Evolutionary conservation across 306 rosid species (phyloP), one percentile per base, ranked within the genome.

Genomic region (Acacia confusa): DNA sequence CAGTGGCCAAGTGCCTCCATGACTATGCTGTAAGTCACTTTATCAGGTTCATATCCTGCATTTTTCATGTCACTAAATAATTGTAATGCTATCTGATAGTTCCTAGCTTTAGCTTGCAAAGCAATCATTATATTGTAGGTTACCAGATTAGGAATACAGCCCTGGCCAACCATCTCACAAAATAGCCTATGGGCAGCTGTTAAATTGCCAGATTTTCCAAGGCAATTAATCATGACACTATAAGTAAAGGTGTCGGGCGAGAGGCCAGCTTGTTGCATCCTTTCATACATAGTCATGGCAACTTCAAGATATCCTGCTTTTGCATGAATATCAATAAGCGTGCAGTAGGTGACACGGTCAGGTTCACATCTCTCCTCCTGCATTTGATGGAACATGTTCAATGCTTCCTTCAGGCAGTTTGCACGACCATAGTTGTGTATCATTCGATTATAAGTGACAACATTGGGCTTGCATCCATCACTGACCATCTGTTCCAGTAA

Each of bases 1-100:
- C 97, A 93, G 76, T 95, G 97, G 65, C 97, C 99, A 83, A 93
- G 97, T 74, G 93, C 99, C 91, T 95, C 97, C 99, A 93, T 95
- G 45, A 95, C 94, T 87, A 95, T 95, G 88, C 95, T 91, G 77
- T 93, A 95, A 25, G 97, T 93, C 77, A 95, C 97, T 76, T 90
- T 92, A 85, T 95, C 99, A 7, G 97, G 99, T 82, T 87, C 85
- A 82, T 91, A 95, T 60, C 97, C 97, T 2, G 92, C 97, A 85
- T 85, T 87, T 82, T 95, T 90, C 97, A 95, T 90, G 66, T 91
- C 92, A 38, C 90, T 94, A 77, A 91, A 95, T 41, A 95, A 88
- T 79, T 88, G 89, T 84, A 95, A 82, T 11, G 97, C 95, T 58
- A 89, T 81, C 85, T 89, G 88, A 50, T 93, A 93, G 80, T 95